Evolutionary conservation across 169 alveolate genomes (phyloP), one percentile per base, ranked within the genome.

Genomic region (Cryptosporidium muris): DNA sequence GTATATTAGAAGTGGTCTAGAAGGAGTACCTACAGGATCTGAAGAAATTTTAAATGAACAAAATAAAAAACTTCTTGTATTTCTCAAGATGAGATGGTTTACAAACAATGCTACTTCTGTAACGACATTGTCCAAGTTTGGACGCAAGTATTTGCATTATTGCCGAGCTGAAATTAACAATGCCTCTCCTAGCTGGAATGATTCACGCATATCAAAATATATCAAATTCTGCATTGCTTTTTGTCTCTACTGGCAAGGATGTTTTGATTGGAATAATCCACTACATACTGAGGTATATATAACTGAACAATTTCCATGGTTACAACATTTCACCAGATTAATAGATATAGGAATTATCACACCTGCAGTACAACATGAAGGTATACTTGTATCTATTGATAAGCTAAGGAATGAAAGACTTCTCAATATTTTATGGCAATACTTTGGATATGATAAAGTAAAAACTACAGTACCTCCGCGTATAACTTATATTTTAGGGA

Each of bases 61-160:
- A 56, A 74, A 74, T 37, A 74, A 60, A 9, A 74, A 74, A 42
- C 47, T 74, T n/a, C 85, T 74, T 45, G 34, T 74, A 8, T 74
- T 74, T 47, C 37, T 74, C 43, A 74, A 74, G 34, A 74, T 74
- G 85, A 66, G 85, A 58, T 74, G 85, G 68, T 25, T 74, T 9
- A 58, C 64, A 12, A 56, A 56, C 25, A 74, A 43, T 25, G 47
- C 60, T 25, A 58, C 74, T 48, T 74, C 85, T 12, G 48, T 74
- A 4, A 38, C 12, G 7, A 58, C 74, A 16, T 54, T 74, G 5
- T 56, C 85, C 4, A 74, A 74, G 12, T 74, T 74, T 74, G 85
- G 74, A 52, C 54, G 45, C 38, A 51, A 42, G 9, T 74, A 74
- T 45, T 74, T 51, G 3, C 85, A 74, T 48, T 74, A 74, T 45